Conservation (phyloP, 2,329 filamentous ascomycete genomes). For the Sclerotinia minor region DNA sequence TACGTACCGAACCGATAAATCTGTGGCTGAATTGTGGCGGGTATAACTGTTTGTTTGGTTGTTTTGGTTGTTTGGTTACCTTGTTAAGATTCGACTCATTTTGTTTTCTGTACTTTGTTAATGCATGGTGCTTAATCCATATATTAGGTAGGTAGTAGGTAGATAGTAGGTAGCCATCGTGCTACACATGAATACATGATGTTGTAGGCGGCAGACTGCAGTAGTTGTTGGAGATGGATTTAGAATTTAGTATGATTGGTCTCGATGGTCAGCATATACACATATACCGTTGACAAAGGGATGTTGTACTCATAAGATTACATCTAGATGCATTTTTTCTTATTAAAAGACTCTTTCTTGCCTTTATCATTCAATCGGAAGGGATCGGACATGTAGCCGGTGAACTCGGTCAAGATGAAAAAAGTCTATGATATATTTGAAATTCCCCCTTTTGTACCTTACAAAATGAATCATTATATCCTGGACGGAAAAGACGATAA, state of each 20-base stretch:
- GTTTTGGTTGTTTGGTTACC: background rate
- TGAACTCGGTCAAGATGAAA: constrained; percentile 19
- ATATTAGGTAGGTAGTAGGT: background rate
- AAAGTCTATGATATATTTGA: background rate
- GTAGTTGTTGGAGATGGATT: background rate
- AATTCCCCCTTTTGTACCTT: background rate
- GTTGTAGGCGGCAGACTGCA: constrained; percentile 10
- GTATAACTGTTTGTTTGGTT: no score
- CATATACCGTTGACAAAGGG: background rate
- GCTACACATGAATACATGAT: background rate
- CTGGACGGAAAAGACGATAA: background rate
- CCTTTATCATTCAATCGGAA: constrained; percentile 22
- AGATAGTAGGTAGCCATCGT: background rate
- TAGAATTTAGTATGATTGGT: constrained; percentile 1
- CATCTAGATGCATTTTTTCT: background rate
- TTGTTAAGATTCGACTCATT: constrained; percentile 5
- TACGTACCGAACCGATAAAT: background rate
- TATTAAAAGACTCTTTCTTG: no score
- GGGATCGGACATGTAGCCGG: constrained; percentile 1
- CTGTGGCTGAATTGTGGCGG: background rate
- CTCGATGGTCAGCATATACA: background rate
- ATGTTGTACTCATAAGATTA: constrained; percentile 2
- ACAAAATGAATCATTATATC: background rate
- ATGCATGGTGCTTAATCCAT: background rate
- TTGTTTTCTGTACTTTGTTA: background rate